phyloP scores from a whole-genome alignment of 2,329 filamentous ascomycete species.

The Calonectria honghensis region DNA sequence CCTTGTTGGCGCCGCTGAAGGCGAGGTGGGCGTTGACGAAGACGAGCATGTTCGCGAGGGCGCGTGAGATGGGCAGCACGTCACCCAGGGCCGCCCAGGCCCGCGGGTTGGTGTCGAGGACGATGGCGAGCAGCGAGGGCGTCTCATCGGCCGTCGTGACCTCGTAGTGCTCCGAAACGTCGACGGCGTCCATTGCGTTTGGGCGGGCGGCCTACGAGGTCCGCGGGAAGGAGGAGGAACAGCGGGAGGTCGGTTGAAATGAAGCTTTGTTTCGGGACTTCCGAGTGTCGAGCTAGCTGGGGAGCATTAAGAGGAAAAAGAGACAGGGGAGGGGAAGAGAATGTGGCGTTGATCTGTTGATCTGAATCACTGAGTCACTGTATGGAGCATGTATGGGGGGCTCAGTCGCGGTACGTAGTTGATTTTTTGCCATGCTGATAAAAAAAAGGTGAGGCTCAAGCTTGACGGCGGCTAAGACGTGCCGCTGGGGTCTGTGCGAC shows the following conservation, averaged over 20 bases:
- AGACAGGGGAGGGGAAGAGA: not conserved
- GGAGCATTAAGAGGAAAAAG: not conserved
- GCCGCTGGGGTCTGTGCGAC: slow-evolving; percentile 30
- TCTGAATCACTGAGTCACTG: slow-evolving; percentile 19
- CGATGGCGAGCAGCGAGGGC: slow-evolving; percentile 90
- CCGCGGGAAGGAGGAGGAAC: slow-evolving; percentile 33
- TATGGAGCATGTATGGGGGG: not conserved
- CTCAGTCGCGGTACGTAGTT: slow-evolving; percentile 12
- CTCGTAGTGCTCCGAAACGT: slow-evolving; percentile 78
- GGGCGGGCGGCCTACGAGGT: slow-evolving; percentile 58
- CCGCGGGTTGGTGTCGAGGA: slow-evolving; percentile 97
- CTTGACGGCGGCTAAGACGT: slow-evolving; percentile 36
- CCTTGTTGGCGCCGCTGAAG: slow-evolving; percentile 93
- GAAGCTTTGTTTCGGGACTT: slow-evolving; percentile 16
- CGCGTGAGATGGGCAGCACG: slow-evolving; percentile 86
- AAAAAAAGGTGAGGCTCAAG: slow-evolving; percentile 38
- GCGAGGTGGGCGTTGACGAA: slow-evolving; percentile 98
- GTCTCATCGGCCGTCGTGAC: slow-evolving; percentile 72
- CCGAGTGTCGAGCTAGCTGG: not conserved
- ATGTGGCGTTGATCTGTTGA: slow-evolving; percentile 14
- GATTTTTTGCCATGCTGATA: slow-evolving; percentile 11
- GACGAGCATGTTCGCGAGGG: slow-evolving; percentile 91
- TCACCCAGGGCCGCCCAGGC: slow-evolving; percentile 89
- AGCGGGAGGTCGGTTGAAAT: slow-evolving; percentile 11
- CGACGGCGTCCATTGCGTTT: slow-evolving; percentile 70